Conservation (phyloP, 306 rosid species). For the Prunus mira region DNA sequence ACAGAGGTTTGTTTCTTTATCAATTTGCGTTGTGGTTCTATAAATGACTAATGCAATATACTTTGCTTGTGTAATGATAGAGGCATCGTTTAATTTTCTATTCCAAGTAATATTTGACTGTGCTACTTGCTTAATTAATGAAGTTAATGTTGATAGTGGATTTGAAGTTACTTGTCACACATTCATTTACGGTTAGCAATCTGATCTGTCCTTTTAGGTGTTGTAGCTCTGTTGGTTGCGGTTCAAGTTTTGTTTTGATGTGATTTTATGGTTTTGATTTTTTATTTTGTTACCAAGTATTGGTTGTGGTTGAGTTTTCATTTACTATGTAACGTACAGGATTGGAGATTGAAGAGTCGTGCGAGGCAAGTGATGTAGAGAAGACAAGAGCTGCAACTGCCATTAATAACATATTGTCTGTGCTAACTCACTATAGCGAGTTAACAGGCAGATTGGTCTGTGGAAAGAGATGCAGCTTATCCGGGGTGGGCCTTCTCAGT, state of each 20-base stretch:
- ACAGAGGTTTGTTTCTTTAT: conserved; percentile 48
- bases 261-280: not conserved
- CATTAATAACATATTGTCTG: conserved; percentile 61
- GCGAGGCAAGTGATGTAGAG: conserved; percentile 75
- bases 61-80: not conserved
- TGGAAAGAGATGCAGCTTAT: conserved; percentile 62
- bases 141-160: not conserved
- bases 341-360: conserved; percentile 56
- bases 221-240: not conserved
- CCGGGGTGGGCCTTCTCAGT: conserved; percentile 62
- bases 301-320: conserved; percentile 21
- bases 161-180: not conserved
- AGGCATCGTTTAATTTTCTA: not conserved
- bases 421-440: conserved; percentile 75
- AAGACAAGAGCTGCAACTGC: conserved; percentile 61
- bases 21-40: not conserved
- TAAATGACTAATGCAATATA: not conserved
- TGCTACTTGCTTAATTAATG: not conserved
- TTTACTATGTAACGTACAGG: conserved; percentile 35
- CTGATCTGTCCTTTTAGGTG: not conserved
- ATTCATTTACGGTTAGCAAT: not conserved
- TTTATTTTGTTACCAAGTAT: conserved; percentile 3
- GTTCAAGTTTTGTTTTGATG: no score
- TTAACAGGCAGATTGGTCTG: conserved; percentile 70
- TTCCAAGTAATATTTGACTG: not conserved